Base-by-base conservation (phyloP, 2,329 filamentous ascomycete genomes). In the Thielaviopsis punctulata region DNA sequence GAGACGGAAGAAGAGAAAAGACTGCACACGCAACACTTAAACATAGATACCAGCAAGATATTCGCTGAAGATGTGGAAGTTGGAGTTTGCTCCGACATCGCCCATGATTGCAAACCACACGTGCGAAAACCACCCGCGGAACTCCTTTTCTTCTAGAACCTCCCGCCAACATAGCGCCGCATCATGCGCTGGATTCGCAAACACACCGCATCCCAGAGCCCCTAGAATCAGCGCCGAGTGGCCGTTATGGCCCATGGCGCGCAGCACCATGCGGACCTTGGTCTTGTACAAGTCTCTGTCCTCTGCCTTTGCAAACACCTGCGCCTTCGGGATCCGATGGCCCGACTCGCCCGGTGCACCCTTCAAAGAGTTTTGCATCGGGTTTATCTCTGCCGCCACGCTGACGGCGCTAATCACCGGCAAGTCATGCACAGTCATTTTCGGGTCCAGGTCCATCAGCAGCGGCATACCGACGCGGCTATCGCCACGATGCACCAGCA, bases 141-240 rank as follows among this genome's bases (percentile, higher is more conserved):
- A 84, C 64, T 86, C 80, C 0, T 56, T 36, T 60, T 85, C 79
- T 25, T 60, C 53, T 52, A 85, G 64, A 30, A 84, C 78, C 59
- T 79, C 73, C 24, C 67, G 61, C 71, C 80, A 86, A 58, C 79
- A 80, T 30, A 65, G 55, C 2, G 76, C 80, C n/a, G 86, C 75
- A 56, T 79, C 77, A 27, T 66, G 63, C 0, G 70, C 69, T 8
- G 82, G 82, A 60, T 85, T 83, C 0, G 58, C 59, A 61, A 83
- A 84, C 0, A 74, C 79, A 3, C 82, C 82, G 58, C 82, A 86
- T 0, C 82, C 82, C 48, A 86, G 60, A 0, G 82, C 81, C 0
- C 82, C 82, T 1, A 87, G 68, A 4, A 86, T 76, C 8, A 86
- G 63, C 57, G 72, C 68, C 21, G 71, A 67, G 59, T 84, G 79